These are phyloP conservation scores for Pseudopyricularia javanii DNA, from an alignment of 2,329 filamentous ascomycete genomes.

Conservation along the genomic window DNA sequence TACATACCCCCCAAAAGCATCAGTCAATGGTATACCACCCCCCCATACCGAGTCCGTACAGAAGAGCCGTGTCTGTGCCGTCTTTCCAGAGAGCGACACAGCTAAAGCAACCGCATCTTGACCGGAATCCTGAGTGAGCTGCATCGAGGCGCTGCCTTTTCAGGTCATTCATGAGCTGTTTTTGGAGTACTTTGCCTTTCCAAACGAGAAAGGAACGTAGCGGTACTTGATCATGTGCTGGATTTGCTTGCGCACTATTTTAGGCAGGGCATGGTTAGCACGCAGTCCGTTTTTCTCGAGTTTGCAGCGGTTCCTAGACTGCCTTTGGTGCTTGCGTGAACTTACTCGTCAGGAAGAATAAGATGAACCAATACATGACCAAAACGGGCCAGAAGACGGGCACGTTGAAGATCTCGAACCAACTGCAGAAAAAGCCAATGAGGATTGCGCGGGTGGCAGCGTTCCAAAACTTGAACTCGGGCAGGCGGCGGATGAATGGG, in stretches of 20 bases:
- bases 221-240: constrained; percentile 99
- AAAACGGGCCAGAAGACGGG: constrained; percentile 98
- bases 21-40: too few relatives aligned
- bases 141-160: neutral
- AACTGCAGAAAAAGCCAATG: constrained; percentile 78
- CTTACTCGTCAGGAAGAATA: constrained; percentile 91
- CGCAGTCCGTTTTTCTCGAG: neutral
- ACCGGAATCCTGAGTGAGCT: neutral
- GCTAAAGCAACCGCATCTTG: neutral
- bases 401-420: constrained; percentile 89
- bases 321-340: constrained; percentile 11
- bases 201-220: constrained; percentile 87
- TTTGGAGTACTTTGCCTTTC: constrained; percentile 71
- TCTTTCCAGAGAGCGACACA: neutral
- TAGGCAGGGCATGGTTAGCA: neutral
- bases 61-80: too few relatives aligned
- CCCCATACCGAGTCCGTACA: too few relatives aligned
- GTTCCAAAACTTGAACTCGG: constrained; percentile 99
- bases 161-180: constrained; percentile 26
- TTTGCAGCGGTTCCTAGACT: neutral
- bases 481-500: constrained; percentile 88
- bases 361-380: constrained; percentile 96
- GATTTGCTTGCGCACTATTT: constrained; percentile 88
- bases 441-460: constrained; percentile 76
- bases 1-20: too few relatives aligned